phyloP scores from a whole-genome alignment of 441 rosid genomes.

The Populus hybrid region DNA sequence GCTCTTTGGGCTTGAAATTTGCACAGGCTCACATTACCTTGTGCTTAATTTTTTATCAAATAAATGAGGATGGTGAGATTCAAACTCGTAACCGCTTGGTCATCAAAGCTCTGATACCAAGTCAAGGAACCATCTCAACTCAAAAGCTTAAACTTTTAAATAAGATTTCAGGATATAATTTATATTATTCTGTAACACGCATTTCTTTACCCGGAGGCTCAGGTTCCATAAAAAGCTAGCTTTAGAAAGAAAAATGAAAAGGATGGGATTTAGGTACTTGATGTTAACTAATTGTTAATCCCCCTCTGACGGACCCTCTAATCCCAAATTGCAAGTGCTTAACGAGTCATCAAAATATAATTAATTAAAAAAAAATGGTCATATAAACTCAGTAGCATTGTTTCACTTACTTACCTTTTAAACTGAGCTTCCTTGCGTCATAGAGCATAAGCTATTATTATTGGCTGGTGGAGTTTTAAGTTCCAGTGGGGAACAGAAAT shows the following conservation, averaged over 20 bases:
- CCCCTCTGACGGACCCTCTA: constrained; percentile 20
- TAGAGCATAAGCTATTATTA: constrained; percentile 15
- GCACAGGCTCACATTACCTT: too few relatives aligned
- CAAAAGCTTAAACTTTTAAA: too few relatives aligned
- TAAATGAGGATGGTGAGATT: too few relatives aligned
- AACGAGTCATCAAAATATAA: constrained; percentile 35
- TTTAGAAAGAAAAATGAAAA: neutral
- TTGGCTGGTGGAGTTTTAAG: constrained; percentile 24
- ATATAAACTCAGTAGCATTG: constrained; percentile 3
- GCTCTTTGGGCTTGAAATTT: too few relatives aligned
- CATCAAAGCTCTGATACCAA: too few relatives aligned
- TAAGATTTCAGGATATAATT: too few relatives aligned
- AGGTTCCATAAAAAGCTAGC: neutral
- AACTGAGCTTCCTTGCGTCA: constrained; percentile 41
- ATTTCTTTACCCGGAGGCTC: neutral
- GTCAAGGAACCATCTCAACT: too few relatives aligned
- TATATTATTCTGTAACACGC: neutral
- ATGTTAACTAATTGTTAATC: constrained; percentile 22
- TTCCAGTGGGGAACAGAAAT: neutral
- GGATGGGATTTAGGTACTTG: constrained; percentile 31
- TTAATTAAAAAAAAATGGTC: neutral
- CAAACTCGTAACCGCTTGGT: too few relatives aligned
- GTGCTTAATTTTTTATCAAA: too few relatives aligned
- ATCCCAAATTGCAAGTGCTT: constrained; percentile 27
- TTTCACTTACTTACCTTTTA: constrained; percentile 31